Evolutionary conservation across 768 basidiomycete genomes (phyloP).

Genomic region (Leccinum sublutescens): DNA sequence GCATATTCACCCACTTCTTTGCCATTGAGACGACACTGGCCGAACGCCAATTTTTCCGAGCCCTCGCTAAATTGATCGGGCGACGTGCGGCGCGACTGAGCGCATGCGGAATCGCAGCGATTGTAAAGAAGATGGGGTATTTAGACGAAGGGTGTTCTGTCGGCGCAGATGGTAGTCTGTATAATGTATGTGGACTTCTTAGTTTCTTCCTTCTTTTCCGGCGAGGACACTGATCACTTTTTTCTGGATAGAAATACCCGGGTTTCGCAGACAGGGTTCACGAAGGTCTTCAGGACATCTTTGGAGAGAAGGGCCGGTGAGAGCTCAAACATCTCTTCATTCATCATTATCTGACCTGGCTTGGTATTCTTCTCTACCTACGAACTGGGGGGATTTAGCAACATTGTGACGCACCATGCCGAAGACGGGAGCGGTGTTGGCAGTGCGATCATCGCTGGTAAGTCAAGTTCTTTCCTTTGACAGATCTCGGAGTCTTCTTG

Average conservation of each 20-base stretch:
- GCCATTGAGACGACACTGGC: slow-evolving; percentile 94
- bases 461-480: slow-evolving; percentile 19
- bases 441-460: slow-evolving; percentile 91
- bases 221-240: neutral
- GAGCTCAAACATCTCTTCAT: slow-evolving; percentile 26
- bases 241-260: slow-evolving; percentile 83
- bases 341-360: neutral
- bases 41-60: slow-evolving; percentile 96
- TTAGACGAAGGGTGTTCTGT: slow-evolving; percentile 88
- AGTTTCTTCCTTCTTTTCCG: neutral
- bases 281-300: slow-evolving; percentile 89
- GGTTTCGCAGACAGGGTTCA: slow-evolving; percentile 92
- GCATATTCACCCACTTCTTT: slow-evolving; percentile 97
- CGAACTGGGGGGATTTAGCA: slow-evolving; percentile 59
- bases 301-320: slow-evolving; percentile 92
- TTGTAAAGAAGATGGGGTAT: slow-evolving; percentile 93
- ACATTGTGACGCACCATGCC: slow-evolving; percentile 37
- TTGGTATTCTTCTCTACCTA: slow-evolving; percentile 19
- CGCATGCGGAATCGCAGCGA: slow-evolving; percentile 94
- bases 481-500: neutral
- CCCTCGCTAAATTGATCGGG: slow-evolving; percentile 86
- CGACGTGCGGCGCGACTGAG: slow-evolving; percentile 87
- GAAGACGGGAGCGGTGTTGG: slow-evolving; percentile 81
- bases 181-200: slow-evolving; percentile 61
- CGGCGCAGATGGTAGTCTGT: slow-evolving; percentile 92